phyloP scores from a whole-genome alignment of 129 eudicot genomes.

The Flaveria robusta region DNA sequence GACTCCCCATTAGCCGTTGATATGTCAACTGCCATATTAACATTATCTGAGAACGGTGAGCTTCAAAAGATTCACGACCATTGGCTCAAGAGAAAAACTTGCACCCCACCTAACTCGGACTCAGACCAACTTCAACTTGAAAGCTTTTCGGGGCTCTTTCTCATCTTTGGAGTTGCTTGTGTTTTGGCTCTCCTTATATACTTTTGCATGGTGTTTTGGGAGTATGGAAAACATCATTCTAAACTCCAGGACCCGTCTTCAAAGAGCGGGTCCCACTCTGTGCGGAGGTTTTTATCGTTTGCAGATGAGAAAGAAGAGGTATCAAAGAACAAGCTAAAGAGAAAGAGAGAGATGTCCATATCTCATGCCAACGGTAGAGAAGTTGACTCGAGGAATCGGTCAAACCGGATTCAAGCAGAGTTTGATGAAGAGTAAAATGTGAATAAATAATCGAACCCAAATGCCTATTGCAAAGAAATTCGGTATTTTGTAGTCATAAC shows the following conservation, averaged over 20 bases:
- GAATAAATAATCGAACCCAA: slow-evolving; percentile 7
- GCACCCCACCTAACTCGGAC: slow-evolving; percentile 32
- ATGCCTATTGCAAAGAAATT: background rate
- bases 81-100: slow-evolving; percentile 56
- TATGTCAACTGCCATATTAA: slow-evolving; percentile 84
- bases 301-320: slow-evolving; percentile 71
- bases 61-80: slow-evolving; percentile 67
- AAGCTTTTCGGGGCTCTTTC: slow-evolving; percentile 78
- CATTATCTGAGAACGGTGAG: slow-evolving; percentile 66
- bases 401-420: slow-evolving; percentile 46
- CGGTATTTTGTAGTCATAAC: background rate
- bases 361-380: slow-evolving; percentile 33
- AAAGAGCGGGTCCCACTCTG: slow-evolving; percentile 36
- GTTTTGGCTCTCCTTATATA: slow-evolving; percentile 49
- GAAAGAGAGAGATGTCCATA: slow-evolving; percentile 49
- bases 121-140: slow-evolving; percentile 63
- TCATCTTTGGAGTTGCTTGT: slow-evolving; percentile 73
- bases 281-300: slow-evolving; percentile 66
- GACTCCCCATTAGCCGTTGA: slow-evolving; percentile 85
- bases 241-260: slow-evolving; percentile 28
- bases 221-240: slow-evolving; percentile 47
- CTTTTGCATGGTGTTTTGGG: slow-evolving; percentile 42
- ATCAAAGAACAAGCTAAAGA: slow-evolving; percentile 48
- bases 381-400: slow-evolving; percentile 36
- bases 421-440: slow-evolving; percentile 22